Conservation (phyloP, 2,329 filamentous ascomycete genomes). For the Diaporthe nobilis region DNA sequence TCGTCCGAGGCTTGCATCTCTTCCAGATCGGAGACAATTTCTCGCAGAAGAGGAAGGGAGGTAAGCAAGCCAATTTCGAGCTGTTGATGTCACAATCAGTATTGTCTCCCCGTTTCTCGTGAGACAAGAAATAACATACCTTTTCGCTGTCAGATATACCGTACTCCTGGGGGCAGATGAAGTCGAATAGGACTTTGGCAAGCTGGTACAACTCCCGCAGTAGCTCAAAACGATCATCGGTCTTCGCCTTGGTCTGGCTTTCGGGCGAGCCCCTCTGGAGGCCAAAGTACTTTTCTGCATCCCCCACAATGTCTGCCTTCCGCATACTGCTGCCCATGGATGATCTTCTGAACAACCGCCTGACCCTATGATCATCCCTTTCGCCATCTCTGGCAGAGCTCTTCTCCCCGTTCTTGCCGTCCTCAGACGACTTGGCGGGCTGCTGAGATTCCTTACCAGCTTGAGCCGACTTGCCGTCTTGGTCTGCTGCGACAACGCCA, state of each 20-base stretch:
- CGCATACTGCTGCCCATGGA: conserved; percentile 71
- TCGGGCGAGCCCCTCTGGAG: conserved; percentile 80
- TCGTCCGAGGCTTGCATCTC: conserved; percentile 96
- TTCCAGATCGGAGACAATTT: conserved; percentile 97
- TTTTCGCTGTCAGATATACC: conserved; percentile 97
- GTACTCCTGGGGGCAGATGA: conserved; percentile 98
- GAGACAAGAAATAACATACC: conserved; percentile 46
- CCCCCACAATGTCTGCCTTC: conserved; percentile 67
- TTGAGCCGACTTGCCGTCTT: conserved; percentile 50
- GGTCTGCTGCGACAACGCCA: conserved; percentile 47
- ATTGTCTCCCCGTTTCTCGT: not conserved
- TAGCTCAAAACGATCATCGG: conserved; percentile 87
- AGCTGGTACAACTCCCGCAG: conserved; percentile 93
- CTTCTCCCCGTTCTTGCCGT: conserved; percentile 53
- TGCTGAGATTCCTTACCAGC: conserved; percentile 53
- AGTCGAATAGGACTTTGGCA: conserved; percentile 96
- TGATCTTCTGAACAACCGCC: conserved; percentile 71
- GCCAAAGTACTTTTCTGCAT: conserved; percentile 86
- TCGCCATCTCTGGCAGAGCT: conserved; percentile 58
- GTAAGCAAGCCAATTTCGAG: conserved; percentile 98
- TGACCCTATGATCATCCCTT: conserved; percentile 55
- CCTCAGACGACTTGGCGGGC: conserved; percentile 52
- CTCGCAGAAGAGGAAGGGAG: conserved; percentile 91
- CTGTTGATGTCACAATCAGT: conserved; percentile 48
- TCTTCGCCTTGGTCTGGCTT: conserved; percentile 81